These are phyloP conservation scores for Yarrowia bubula DNA, from an alignment of 805 yeast genomes.

Conservation along the genomic window DNA sequence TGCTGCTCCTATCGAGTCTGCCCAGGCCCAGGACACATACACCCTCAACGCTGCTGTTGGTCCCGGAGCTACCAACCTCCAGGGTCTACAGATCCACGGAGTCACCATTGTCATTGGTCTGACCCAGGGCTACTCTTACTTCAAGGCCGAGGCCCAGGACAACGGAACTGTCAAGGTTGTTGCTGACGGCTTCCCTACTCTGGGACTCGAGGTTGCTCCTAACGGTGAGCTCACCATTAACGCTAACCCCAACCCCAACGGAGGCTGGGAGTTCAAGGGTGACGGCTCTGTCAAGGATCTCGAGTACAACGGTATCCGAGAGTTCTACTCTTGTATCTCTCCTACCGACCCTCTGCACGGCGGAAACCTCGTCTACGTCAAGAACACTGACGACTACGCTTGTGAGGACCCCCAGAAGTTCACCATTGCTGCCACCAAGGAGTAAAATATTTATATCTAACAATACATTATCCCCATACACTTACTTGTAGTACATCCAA, in stretches of 20 bases:
- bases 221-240: not conserved
- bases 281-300: not conserved
- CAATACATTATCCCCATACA: not conserved
- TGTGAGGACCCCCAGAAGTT: not conserved
- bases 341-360: not conserved
- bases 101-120: not conserved
- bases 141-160: constrained; percentile 1
- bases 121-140: not conserved
- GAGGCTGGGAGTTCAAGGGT: not conserved
- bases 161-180: not conserved
- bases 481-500: not conserved
- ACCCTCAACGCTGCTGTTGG: not conserved
- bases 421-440: constrained; percentile 7
- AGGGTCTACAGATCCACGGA: not conserved
- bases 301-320: not conserved
- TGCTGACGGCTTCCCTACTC: not conserved
- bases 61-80: not conserved
- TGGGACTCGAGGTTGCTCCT: not conserved
- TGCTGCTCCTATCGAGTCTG: not conserved
- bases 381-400: not conserved
- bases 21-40: not conserved
- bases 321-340: not conserved
- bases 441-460: not conserved
- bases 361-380: not conserved
- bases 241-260: not conserved